Evolutionary conservation across 1,284 basidiomycete genomes (phyloP).

Genomic region (Cerrena zonata): DNA sequence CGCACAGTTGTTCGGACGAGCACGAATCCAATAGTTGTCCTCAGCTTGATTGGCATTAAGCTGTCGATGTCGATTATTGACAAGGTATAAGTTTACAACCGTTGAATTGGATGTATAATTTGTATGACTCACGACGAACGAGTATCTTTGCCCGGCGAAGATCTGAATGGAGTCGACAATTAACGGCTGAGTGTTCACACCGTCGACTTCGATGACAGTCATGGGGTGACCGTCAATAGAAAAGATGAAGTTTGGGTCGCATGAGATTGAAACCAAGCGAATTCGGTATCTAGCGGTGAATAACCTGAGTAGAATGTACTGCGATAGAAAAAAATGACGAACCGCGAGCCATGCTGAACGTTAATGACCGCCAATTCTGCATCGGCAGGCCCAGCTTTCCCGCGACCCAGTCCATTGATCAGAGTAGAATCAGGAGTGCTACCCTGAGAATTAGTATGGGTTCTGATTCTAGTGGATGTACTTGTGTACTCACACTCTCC

Average conservation of each 20-base stretch:
- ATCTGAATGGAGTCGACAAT: constrained; percentile 38
- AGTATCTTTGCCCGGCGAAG: constrained; percentile 32
- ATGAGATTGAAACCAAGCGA: constrained; percentile 46
- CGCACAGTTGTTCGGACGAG: constrained; percentile 28
- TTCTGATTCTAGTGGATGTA: constrained; percentile 24
- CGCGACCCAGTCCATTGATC: constrained; percentile 45
- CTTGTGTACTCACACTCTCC: constrained; percentile 12
- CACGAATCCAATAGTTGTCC: constrained; percentile 33
- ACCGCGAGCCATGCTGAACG: constrained; percentile 30
- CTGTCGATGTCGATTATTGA: too few relatives aligned
- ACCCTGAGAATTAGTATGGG: constrained; percentile 26
- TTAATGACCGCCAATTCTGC: constrained; percentile 27
- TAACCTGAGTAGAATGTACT: not conserved
- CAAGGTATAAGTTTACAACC: too few relatives aligned
- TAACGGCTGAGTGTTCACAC: constrained; percentile 35
- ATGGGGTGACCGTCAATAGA: constrained; percentile 45
- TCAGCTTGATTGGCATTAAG: not conserved
- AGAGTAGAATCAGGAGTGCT: constrained; percentile 29
- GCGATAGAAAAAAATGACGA: not conserved
- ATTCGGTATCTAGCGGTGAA: constrained; percentile 26
- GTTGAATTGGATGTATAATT: not conserved
- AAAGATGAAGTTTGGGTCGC: constrained; percentile 27
- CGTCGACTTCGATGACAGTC: constrained; percentile 50
- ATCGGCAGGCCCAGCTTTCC: constrained; percentile 15
- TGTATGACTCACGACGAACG: constrained; percentile 25